phyloP scores from a whole-genome alignment of 805 yeast genomes.

The Monosporozyma yasuniensis region DNA sequence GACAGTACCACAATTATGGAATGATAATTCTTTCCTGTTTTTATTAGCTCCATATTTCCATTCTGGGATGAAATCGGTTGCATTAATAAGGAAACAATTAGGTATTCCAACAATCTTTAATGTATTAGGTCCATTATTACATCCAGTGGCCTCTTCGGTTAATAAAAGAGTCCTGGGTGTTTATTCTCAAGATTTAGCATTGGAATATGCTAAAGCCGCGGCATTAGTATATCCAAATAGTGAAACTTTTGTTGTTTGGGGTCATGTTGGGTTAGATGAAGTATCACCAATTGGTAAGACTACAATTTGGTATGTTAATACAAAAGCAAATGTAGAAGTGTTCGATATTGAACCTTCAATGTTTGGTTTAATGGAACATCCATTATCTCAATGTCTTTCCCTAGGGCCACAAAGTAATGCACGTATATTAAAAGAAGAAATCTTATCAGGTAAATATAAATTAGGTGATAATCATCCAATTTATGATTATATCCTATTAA shows the following conservation, averaged over 20 bases:
- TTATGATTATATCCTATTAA: conserved; percentile 83
- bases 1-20: conserved; percentile 49
- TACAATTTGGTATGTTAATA: conserved; percentile 59
- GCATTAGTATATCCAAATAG: conserved; percentile 38
- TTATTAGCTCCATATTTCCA: conserved; percentile 93
- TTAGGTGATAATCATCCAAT: conserved; percentile 50
- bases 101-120: conserved; percentile 94
- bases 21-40: conserved; percentile 48
- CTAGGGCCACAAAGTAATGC: conserved; percentile 90
- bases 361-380: conserved; percentile 73
- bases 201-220: conserved; percentile 76
- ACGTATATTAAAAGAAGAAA: conserved; percentile 32
- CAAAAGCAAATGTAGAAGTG: conserved; percentile 31
- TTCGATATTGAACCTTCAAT: conserved; percentile 57
- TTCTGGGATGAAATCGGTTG: conserved; percentile 80
- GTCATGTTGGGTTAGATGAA: conserved; percentile 86
- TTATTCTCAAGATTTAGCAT: conserved; percentile 68
- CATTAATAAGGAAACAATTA: conserved; percentile 60
- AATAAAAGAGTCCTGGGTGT: conserved; percentile 85
- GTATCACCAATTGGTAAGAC: conserved; percentile 84
- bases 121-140: conserved; percentile 84
- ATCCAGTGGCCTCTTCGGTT: conserved; percentile 66
- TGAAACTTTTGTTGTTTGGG: conserved; percentile 84
- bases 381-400: conserved; percentile 57
- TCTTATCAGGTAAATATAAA: conserved; percentile 36